Evolutionary conservation across 2,329 filamentous ascomycete species (phyloP).

Genomic region (Sporothrix brasiliensis): DNA sequence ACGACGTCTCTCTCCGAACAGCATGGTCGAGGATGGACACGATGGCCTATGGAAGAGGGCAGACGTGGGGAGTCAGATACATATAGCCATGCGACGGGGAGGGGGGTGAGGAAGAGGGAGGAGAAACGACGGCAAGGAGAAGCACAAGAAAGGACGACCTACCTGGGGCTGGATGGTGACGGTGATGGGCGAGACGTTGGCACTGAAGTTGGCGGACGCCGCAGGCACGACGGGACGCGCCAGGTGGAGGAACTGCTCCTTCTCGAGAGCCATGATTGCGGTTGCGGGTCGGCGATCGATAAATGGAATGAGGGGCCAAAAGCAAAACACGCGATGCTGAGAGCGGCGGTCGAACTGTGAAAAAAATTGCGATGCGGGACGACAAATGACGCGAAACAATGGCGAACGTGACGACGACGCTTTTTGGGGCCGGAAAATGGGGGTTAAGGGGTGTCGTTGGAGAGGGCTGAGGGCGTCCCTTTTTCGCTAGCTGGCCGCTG

Average conservation of each 20-base stretch:
- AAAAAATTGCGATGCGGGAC: background rate
- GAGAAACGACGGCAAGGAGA: background rate
- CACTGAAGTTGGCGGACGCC: slow-evolving; percentile 74
- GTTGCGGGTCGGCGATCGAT: background rate
- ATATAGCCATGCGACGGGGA: background rate
- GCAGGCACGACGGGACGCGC: slow-evolving; percentile 87
- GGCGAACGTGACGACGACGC: slow-evolving; percentile 8
- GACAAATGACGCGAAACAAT: background rate
- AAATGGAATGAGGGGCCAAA: slow-evolving; percentile 25
- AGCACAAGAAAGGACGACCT: slow-evolving; percentile 43
- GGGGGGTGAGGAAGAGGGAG: background rate
- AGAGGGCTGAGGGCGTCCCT: slow-evolving; percentile 28
- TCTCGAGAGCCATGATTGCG: slow-evolving; percentile 71
- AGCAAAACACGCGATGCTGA: slow-evolving; percentile 28
- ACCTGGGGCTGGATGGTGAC: slow-evolving; percentile 96
- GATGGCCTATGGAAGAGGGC: slow-evolving; percentile 54
- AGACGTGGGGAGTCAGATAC: slow-evolving; percentile 16
- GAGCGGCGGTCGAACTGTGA: too few species aligned
- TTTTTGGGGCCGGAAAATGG: slow-evolving; percentile 31
- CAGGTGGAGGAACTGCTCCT: slow-evolving; percentile 90
- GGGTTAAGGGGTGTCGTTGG: slow-evolving; percentile 30
- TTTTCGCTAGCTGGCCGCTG: slow-evolving; percentile 31
- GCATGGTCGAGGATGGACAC: slow-evolving; percentile 91
- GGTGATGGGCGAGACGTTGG: slow-evolving; percentile 85
- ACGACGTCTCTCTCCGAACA: slow-evolving; percentile 74